Evolutionary conservation across 495 filamentous ascomycete genomes (phyloP), one percentile per base, ranked within the genome.

Genomic region (Pyronema domesticum): DNA sequence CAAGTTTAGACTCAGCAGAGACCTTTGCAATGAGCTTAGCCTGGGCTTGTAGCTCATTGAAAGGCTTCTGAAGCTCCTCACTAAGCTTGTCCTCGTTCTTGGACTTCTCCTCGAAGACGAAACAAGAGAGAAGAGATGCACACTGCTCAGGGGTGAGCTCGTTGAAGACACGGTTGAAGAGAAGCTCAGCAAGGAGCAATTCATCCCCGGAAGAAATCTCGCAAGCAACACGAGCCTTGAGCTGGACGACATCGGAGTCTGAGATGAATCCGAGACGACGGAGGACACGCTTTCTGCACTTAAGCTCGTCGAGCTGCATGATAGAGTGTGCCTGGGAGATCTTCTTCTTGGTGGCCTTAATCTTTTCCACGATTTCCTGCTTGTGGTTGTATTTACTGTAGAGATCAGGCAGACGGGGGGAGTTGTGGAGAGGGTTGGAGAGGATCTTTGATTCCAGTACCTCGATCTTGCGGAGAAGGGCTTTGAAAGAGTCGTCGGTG

Each of bases 131-230:
- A 8, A 85, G 75, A 14, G 89, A 78, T 2, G 93, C 91, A 58
- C 77, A 80, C 63, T 89, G 74, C 63, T 96, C 89, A 0, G 91
- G 87, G 0, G 78, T 80, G 30, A 96, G 73, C 60, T 94, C 87
- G 68, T 96, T 96, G 75, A 98, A 98, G 74, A 95, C 94, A 52
- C 88, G 79, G 68, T 95, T 93, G 72, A 98, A 95, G 4, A 98
- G 76, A 33, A 98, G 72, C 69, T 98, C 93, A 44, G 81, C 83
- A 2, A 98, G 77, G 60, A 98, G 79, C 23, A 96, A 72, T 62
- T 96, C 93, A 57, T 81, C 78, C 23, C 76, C 77, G 61, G 85
- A 89, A 48, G 74, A 76, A 55, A 98, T 96, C 72, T 96, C 91
- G 69, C 91, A 98, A 7, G 91, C 91, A 6, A 95, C 91, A 35